Conservation (phyloP, 1,284 basidiomycete genomes). For the Paramarasmius palmivorus region DNA sequence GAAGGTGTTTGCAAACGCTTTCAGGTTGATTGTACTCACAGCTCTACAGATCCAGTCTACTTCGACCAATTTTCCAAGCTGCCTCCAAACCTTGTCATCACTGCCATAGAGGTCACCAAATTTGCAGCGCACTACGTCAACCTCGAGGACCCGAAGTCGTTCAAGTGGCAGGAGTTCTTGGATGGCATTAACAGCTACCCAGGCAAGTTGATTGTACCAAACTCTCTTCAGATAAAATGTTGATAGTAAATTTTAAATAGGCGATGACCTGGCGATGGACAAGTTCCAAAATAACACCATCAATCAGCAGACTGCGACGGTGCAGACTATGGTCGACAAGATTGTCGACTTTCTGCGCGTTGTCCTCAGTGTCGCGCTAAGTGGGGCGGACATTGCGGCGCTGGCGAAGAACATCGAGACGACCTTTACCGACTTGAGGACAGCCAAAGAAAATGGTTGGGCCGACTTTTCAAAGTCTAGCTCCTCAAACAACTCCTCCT, state of each 20-base stretch:
- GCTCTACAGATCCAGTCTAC: too few relatives aligned
- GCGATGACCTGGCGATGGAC: conserved; percentile 2
- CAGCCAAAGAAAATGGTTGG: conserved; percentile 2
- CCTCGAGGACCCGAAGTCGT: conserved; percentile 1
- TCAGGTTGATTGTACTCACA: too few relatives aligned
- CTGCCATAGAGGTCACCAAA: background rate
- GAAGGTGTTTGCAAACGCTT: too few relatives aligned
- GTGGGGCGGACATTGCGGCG: background rate
- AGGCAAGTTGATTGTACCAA: background rate
- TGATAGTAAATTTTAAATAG: background rate
- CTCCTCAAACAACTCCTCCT: conserved; percentile 2
- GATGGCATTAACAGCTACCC: conserved; percentile 1
- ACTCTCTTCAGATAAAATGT: too few relatives aligned
- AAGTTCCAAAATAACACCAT: conserved; percentile 7
- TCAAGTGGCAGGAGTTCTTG: conserved; percentile 4
- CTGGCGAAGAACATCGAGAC: background rate
- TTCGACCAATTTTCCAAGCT: background rate
- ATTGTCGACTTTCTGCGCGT: conserved; percentile 1
- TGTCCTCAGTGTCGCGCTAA: background rate
- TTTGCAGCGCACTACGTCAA: background rate
- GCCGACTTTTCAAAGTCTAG: conserved; percentile 5
- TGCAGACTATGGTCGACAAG: background rate
- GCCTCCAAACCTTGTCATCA: background rate
- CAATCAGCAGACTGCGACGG: background rate
- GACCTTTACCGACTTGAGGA: conserved; percentile 4